Conservation (phyloP, 768 basidiomycete species). For the Phanerochaete sordida region DNA sequence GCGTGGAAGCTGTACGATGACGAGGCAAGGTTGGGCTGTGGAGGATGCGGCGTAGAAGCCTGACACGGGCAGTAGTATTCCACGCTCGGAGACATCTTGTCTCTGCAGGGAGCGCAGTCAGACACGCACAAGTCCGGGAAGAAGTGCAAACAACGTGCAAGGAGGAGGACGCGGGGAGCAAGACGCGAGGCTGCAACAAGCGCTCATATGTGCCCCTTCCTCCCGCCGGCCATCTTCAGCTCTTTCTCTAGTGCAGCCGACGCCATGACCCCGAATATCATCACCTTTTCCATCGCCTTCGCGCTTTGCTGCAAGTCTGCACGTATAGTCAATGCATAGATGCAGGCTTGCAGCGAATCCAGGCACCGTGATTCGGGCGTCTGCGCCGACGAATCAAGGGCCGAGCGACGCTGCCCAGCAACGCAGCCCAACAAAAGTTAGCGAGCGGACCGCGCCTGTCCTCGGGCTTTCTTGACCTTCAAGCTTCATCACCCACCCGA, state of each 20-base stretch:
- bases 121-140: neutral
- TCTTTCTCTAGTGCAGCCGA: neutral
- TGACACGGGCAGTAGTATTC: constrained; percentile 77
- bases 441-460: neutral
- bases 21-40: constrained; percentile 72
- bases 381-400: neutral
- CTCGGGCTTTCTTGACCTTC: neutral
- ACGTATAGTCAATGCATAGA: neutral
- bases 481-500: neutral
- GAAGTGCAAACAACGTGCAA: neutral
- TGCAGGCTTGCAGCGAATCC: neutral
- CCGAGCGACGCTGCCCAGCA: neutral
- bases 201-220: neutral
- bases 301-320: neutral
- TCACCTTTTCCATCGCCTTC: neutral
- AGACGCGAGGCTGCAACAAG: neutral
- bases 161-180: neutral
- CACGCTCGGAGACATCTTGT: constrained; percentile 39
- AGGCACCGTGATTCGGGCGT: neutral
- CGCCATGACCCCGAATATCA: neutral
- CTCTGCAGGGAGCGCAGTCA: neutral
- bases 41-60: constrained; percentile 54
- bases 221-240: neutral
- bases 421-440: constrained; percentile 3
- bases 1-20: constrained; percentile 82